These are phyloP conservation scores for Graphium sp. DNA, from an alignment of 2,329 filamentous ascomycete genomes.

Conservation along the genomic window DNA sequence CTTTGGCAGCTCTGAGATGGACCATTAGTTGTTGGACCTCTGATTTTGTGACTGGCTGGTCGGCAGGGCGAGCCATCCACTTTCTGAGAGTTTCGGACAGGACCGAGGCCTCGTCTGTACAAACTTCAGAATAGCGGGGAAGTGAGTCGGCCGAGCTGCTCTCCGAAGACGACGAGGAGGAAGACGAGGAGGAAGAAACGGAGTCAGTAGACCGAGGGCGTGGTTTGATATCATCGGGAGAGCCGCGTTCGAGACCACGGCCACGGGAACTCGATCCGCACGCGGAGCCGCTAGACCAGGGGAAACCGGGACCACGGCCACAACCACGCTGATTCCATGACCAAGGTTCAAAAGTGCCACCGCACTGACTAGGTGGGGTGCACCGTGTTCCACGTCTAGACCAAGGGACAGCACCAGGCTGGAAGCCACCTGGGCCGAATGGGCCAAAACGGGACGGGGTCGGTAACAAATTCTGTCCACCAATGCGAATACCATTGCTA, in stretches of 20 bases:
- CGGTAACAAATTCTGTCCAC: slow-evolving; percentile 2
- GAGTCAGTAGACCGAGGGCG: too few relatives aligned
- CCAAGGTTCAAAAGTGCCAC: neutral
- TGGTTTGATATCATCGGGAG: slow-evolving; percentile 9
- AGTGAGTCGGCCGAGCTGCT: slow-evolving; percentile 30
- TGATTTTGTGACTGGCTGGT: slow-evolving; percentile 27
- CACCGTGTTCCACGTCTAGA: too few relatives aligned
- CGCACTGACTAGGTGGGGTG: too few relatives aligned
- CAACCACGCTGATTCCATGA: neutral
- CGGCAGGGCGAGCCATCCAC: slow-evolving; percentile 33
- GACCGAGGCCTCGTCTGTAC: slow-evolving; percentile 27
- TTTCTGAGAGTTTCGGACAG: slow-evolving; percentile 23
- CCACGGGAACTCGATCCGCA: neutral
- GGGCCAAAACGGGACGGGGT: neutral
- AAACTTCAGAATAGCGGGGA: slow-evolving; percentile 32
- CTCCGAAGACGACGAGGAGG: slow-evolving; percentile 14
- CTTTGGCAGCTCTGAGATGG: slow-evolving; percentile 23
- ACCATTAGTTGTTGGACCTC: slow-evolving; percentile 22
- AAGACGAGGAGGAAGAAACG: slow-evolving; percentile 15
- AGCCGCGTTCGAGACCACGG: slow-evolving; percentile 7
- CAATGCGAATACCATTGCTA: slow-evolving; percentile 16
- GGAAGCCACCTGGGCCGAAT: too few relatives aligned
- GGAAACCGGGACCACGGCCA: neutral
- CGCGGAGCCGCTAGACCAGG: neutral
- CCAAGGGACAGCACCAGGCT: too few relatives aligned